A percentile compares a stretch with the other conserved stretches of the same genome.
Conservation (phyloP, 208 protist genomes). For the Herpetomonas samuelpessoai region DNA sequence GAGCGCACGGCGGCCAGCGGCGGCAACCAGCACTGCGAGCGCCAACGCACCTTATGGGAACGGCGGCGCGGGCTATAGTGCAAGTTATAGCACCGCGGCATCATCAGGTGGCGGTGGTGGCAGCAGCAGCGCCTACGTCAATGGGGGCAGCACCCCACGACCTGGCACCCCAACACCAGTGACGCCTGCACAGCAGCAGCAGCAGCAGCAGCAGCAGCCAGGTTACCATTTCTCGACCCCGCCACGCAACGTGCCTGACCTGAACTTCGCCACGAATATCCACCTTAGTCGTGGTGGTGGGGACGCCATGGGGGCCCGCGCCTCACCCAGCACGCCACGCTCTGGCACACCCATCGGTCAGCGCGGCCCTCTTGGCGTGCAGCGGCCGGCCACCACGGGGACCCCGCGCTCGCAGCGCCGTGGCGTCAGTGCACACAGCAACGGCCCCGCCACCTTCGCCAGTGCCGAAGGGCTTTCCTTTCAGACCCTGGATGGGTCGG, state of each 20-base stretch:
- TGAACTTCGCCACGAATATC: neutral
- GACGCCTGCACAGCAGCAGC: no score
- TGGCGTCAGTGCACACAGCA: neutral
- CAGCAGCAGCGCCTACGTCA: no score
- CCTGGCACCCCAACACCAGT: no score
- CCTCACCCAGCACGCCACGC: slow-evolving; percentile 1
- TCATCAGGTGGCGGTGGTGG: no score
- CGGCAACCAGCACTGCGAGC: neutral
- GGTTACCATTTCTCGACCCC: no score
- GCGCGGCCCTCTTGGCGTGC: no score
- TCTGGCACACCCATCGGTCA: neutral
- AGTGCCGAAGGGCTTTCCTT: neutral
- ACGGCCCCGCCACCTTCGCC: neutral
- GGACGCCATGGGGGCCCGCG: neutral
- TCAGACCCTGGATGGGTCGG: neutral
- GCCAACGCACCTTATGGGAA: neutral
- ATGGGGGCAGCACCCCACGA: no score
- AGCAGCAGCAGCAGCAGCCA: no score
- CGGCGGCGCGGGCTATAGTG: no score
- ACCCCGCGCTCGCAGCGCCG: neutral
- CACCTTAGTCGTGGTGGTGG: neutral
- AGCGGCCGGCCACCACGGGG: no score
- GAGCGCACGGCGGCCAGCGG: slow-evolving; percentile 11
- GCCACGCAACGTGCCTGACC: neutral
- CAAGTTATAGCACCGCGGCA: no score